phyloP scores from a whole-genome alignment of 2,329 filamentous ascomycete genomes.

The Beauveria brongniartii region DNA sequence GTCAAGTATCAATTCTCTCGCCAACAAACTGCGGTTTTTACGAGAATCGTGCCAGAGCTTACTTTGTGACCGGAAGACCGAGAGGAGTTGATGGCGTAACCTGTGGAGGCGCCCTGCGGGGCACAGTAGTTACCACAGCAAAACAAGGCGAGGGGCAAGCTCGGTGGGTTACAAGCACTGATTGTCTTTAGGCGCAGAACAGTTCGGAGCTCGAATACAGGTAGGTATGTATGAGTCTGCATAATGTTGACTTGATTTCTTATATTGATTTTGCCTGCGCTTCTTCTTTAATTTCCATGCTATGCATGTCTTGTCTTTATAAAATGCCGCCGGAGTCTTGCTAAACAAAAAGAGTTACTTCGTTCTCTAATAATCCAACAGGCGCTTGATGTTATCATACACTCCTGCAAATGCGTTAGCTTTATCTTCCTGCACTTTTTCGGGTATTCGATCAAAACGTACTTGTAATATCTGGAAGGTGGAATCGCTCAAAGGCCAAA shows the following conservation, averaged over 20 bases:
- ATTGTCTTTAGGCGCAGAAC: not conserved
- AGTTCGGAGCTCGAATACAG: too few relatives aligned
- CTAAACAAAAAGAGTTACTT: not conserved
- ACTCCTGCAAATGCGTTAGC: constrained; percentile 41
- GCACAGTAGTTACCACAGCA: not conserved
- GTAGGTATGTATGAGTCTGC: not conserved
- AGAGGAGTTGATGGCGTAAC: constrained; percentile 10
- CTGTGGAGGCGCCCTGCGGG: constrained; percentile 10
- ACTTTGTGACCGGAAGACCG: not conserved
- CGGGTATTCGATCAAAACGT: constrained; percentile 30
- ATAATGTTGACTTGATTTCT: not conserved
- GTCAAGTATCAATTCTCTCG: not conserved
- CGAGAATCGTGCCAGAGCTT: not conserved
- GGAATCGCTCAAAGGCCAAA: constrained; percentile 69
- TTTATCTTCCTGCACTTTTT: not conserved
- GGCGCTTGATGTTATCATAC: constrained; percentile 62
- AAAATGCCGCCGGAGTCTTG: not conserved
- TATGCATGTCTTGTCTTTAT: not conserved
- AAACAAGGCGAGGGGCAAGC: constrained; percentile 1
- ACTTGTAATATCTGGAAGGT: constrained; percentile 81
- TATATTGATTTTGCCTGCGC: not conserved
- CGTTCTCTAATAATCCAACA: constrained; percentile 51
- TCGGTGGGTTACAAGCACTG: not conserved
- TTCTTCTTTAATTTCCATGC: not conserved
- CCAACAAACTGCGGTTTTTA: constrained; percentile 3